A percentile compares a stretch with the other conserved stretches of the same genome.
These are phyloP conservation scores for Parathielavia hyrcaniae DNA, from an alignment of 495 filamentous ascomycete genomes.

Conservation along the genomic window DNA sequence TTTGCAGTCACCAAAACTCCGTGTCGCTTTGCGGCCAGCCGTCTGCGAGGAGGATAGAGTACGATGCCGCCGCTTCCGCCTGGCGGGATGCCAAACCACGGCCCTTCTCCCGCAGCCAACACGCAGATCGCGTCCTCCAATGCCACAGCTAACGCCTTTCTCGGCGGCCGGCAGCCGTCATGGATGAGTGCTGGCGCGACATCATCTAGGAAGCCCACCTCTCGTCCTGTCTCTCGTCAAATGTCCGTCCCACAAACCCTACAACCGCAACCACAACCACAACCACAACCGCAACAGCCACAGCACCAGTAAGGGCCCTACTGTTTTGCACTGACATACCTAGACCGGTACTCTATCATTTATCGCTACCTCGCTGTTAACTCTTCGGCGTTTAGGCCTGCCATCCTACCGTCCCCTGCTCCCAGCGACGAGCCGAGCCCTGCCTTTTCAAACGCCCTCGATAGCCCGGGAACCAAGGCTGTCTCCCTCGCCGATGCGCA, in stretches of 20 bases:
- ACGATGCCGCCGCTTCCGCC: constrained; percentile 19
- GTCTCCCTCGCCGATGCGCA: constrained; percentile 17
- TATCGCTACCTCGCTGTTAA: constrained; percentile 2
- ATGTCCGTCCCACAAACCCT: constrained; percentile 1
- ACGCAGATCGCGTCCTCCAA: constrained; percentile 58
- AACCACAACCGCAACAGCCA: background rate
- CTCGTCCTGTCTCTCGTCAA: constrained; percentile 27
- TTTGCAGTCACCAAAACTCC: constrained; percentile 13
- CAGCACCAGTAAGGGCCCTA: constrained; percentile 15
- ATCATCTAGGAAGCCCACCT: constrained; percentile 29
- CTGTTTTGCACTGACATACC: background rate
- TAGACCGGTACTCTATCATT: background rate
- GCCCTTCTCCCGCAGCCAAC: constrained; percentile 8
- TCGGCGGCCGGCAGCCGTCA: constrained; percentile 57
- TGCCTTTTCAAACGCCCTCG: constrained; percentile 25
- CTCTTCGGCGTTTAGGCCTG: constrained; percentile 6
- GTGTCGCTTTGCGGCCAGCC: constrained; percentile 9
- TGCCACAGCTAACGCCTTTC: constrained; percentile 60
- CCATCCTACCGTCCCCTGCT: constrained; percentile 49
- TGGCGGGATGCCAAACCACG: background rate
- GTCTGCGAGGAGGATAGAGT: constrained; percentile 14
- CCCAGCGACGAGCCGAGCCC: constrained; percentile 51
- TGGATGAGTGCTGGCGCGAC: constrained; percentile 53
- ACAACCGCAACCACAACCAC: constrained; percentile 15
- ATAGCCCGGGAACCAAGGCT: constrained; percentile 27